Base-by-base conservation (phyloP, 208 protist species). In the Acanthamoeba royreba region DNA sequence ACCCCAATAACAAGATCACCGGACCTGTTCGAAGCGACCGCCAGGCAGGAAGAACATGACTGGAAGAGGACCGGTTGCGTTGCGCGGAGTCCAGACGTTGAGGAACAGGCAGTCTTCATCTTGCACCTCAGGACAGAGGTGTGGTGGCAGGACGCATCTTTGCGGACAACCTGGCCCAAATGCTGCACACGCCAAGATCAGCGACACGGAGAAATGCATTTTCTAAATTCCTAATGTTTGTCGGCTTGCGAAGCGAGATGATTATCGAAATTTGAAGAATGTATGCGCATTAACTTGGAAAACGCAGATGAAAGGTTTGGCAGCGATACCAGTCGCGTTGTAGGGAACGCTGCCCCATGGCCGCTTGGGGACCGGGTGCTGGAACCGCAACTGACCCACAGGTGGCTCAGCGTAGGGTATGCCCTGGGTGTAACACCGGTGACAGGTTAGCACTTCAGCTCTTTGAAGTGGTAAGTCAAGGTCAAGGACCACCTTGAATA, bases 321-420 rank as follows among this genome's bases (percentile, higher is more conserved):
- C n/a, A 77, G 35, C 25, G 35, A 43, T n/a, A 81, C 69, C 69
- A 8, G 69, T 81, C 40, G 69, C 69, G 40, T 81, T 81, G 69
- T 33, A 28, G 69, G 69, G 31, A 7, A 42, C 11, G 69, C 8
- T 17, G 79, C 49, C 33, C 79, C 79, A 88, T 0, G 79, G 47
- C n/a, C 49, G 47, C 46, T 53, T 31, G 7, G 79, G 43, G 28
- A 88, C 1, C n/a, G 79, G 79, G 15, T 42, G 31, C 49, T 19
- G 38, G 47, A 53, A 88, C 28, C 79, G 79, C 38, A 88, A 31
- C 42, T 15, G 1, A 19, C 79, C 79, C 46, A 88, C 79, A 4
- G 79, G 79, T 2, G 79, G 79, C 79, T 88, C 49, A 28, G 79
- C 79, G 43, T 42, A 88, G 35, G 79, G 79, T 22, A 88, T 58